These are phyloP conservation scores for Phytophthora hybrid DNA, from an alignment of 352 stramenopile species.

Conservation along the genomic window DNA sequence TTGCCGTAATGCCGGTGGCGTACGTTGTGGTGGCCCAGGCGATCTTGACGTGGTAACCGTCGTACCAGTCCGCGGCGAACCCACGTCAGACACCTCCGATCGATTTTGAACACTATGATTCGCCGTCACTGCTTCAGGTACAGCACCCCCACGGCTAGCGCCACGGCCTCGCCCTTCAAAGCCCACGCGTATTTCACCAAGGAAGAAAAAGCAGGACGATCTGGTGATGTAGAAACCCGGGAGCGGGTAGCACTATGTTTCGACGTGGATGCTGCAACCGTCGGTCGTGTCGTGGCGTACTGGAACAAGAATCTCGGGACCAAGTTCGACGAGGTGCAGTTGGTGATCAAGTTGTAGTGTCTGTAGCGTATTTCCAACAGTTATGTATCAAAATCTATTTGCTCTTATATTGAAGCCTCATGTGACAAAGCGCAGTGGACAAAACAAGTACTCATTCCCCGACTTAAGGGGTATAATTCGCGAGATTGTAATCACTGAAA, in stretches of 20 bases:
- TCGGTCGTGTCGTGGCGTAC: slow-evolving; percentile 8
- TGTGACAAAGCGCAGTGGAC: slow-evolving; percentile 1
- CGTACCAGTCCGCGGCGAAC: too few species aligned
- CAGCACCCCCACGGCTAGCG: too few species aligned
- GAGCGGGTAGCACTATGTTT: slow-evolving; percentile 7
- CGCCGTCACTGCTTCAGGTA: too few species aligned
- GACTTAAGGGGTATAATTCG: not conserved
- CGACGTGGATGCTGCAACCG: not conserved
- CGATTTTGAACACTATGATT: too few species aligned
- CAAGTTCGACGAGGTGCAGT: slow-evolving; percentile 6
- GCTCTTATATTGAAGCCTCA: slow-evolving; percentile 10
- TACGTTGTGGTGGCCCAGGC: too few species aligned
- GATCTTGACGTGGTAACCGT: too few species aligned
- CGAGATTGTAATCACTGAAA: slow-evolving; percentile 12
- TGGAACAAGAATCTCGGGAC: slow-evolving; percentile 19
- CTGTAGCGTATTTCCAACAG: too few species aligned
- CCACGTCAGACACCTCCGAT: too few species aligned
- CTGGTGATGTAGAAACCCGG: slow-evolving; percentile 1
- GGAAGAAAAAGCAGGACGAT: slow-evolving; percentile 7
- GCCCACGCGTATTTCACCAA: slow-evolving; percentile 9
- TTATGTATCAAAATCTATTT: not conserved
- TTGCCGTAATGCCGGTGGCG: too few species aligned
- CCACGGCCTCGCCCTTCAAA: not conserved
- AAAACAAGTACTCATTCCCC: slow-evolving; percentile 9
- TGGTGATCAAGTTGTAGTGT: not conserved